Percentiles rank a stretch among this genome's conserved stretches.
Conservation (phyloP, 192 early-diverging fungal species). For the Phycomyces blakesleeanus region DNA sequence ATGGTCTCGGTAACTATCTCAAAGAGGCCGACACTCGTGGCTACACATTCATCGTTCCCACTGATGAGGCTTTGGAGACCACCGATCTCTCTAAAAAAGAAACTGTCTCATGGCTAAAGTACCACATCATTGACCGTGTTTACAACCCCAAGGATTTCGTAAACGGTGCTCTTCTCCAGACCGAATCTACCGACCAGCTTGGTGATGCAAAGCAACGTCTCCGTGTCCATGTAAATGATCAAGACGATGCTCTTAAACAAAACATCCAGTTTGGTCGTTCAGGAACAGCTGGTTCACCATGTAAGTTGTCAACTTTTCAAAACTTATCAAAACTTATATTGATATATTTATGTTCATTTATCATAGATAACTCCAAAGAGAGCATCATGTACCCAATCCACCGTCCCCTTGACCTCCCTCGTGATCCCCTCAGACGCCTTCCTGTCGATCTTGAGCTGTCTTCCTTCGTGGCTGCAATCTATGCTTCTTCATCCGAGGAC, state of each 20-base stretch:
- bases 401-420: conserved; percentile 48
- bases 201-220: conserved; percentile 47
- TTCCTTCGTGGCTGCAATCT: conserved; percentile 50
- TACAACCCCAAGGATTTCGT: conserved; percentile 41
- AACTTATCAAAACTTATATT: not conserved
- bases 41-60: conserved; percentile 68
- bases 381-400: conserved; percentile 61
- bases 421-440: conserved; percentile 41
- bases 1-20: conserved; percentile 53
- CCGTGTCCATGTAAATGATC: conserved; percentile 35
- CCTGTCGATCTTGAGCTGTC: conserved; percentile 48
- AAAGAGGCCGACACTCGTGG: conserved; percentile 47
- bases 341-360: not conserved
- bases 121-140: conserved; percentile 62
- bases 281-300: conserved; percentile 42
- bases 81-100: conserved; percentile 36
- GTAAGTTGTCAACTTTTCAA: conserved; percentile 18
- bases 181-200: conserved; percentile 47
- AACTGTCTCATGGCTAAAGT: conserved; percentile 52
- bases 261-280: conserved; percentile 50
- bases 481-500: conserved; percentile 41
- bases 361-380: conserved; percentile 52
- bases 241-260: conserved; percentile 1
- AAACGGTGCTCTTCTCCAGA: conserved; percentile 51
- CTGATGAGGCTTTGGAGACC: conserved; percentile 49